Conservation (phyloP, 768 basidiomycete genomes). For the Leccinum boreale region DNA sequence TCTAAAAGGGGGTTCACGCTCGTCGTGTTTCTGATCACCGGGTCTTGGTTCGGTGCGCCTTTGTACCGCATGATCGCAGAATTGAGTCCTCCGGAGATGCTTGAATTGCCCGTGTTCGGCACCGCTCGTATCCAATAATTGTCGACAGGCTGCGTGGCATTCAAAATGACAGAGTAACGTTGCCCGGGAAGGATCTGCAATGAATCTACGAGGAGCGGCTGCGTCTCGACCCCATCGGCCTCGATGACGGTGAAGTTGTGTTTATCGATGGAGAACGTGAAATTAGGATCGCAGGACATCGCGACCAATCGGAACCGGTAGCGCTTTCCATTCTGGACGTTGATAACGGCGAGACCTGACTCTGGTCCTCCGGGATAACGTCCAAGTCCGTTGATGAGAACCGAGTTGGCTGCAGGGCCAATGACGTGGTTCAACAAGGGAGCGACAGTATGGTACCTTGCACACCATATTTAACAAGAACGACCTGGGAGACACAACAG, state of each 20-base stretch:
- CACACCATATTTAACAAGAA: neutral
- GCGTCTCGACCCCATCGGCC: conserved; percentile 43
- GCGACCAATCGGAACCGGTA: conserved; percentile 50
- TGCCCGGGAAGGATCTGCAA: conserved; percentile 34
- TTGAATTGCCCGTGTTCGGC: conserved; percentile 21
- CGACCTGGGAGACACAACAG: neutral
- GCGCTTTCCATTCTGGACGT: conserved; percentile 34
- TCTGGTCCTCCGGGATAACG: conserved; percentile 34
- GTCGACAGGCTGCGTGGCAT: conserved; percentile 40
- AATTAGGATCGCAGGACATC: conserved; percentile 44
- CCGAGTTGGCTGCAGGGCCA: conserved; percentile 15
- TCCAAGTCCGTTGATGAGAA: conserved; percentile 32
- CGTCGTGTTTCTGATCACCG: conserved; percentile 33
- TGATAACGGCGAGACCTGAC: conserved; percentile 37
- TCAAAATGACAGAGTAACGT: conserved; percentile 42
- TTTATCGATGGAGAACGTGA: conserved; percentile 44
- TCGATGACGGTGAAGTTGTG: conserved; percentile 43
- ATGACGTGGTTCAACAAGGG: conserved; percentile 19
- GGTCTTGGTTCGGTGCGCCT: conserved; percentile 39
- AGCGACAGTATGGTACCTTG: conserved; percentile 22
- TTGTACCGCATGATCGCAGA: conserved; percentile 52
- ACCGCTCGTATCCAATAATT: conserved; percentile 57
- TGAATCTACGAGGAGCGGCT: conserved; percentile 41
- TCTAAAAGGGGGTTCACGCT: conserved; percentile 31
- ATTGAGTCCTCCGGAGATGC: conserved; percentile 42